Base-by-base conservation (phyloP, 2,329 filamentous ascomycete genomes). In the Incumbomyces delicatus region DNA sequence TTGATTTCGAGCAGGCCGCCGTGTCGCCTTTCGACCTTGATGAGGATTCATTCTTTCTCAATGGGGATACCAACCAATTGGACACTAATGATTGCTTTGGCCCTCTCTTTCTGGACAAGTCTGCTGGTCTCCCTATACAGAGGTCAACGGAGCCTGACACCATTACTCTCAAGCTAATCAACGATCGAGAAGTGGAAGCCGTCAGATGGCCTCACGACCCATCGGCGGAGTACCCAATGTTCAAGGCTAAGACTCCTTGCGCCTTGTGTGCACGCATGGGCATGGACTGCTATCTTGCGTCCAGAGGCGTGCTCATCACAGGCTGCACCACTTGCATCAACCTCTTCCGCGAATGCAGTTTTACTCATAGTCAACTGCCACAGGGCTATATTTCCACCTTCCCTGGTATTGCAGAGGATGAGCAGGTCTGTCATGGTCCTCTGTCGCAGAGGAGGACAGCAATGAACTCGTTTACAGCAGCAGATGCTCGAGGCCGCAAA, bases 401-500 rank as follows among this genome's bases (percentile, higher is more conserved):
- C 54, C 65, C 68, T 46, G 61, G 66, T 6, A 66, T 71, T 44
- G 59, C 60, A 12, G 69, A 72, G 55, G 66, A 69, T 46, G 60
- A 60, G 36, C 49, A 50, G 18, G 33, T 46, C 32, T 46, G 44
- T 30, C 44, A 46, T 30, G 44, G 44, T 32, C 30, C 44, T 7
- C 22, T 46, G 13, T 69, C 65, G 3, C 65, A 66, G 17, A 67
- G 64, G 41, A 61, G 60, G 45, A 51, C 41, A 38, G 62, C 61
- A 13, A 58, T 70, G 49, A 70, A 66, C 45, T 70, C 68, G 1
- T 59, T 69, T 33, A 58, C 62, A 27, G 61, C 66, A 41, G 50
- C 60, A 29, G 68, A 70, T 40, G 55, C 57, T 22, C 62, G 61
- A 33, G 58, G 60, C 44, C 72, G 81, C 41, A 88, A 87, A 62